Conservation (phyloP, 2,329 filamentous ascomycete species). For the Zasmidium angulare region DNA sequence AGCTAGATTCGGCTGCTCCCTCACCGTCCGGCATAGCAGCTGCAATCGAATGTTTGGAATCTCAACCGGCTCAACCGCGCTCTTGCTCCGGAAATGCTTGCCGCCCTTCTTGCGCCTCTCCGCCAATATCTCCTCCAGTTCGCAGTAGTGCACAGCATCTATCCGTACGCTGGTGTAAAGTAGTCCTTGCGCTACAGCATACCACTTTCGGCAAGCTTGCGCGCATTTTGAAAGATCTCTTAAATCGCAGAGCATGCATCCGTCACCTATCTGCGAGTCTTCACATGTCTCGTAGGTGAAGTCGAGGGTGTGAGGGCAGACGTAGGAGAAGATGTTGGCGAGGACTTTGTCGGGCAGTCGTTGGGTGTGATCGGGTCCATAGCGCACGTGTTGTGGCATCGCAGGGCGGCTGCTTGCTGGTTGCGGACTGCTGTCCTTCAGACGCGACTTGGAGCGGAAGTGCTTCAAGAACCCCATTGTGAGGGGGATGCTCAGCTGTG, state of each 20-base stretch:
- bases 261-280: conserved; percentile 72
- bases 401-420: conserved; percentile 25
- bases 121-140: conserved; percentile 76
- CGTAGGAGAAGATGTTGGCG: conserved; percentile 72
- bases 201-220: conserved; percentile 73
- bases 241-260: conserved; percentile 91
- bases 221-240: conserved; percentile 81
- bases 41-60: conserved; percentile 72
- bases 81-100: conserved; percentile 52
- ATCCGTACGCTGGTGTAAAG: conserved; percentile 85
- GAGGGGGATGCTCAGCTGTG: neutral
- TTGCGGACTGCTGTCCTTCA: conserved; percentile 40
- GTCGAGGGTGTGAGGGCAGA: conserved; percentile 82
- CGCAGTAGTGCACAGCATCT: conserved; percentile 92
- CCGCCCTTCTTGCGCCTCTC: conserved; percentile 67
- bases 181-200: conserved; percentile 53
- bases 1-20: conserved; percentile 71
- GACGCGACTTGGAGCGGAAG: conserved; percentile 45
- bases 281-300: conserved; percentile 80
- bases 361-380: conserved; percentile 41
- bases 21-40: conserved; percentile 77
- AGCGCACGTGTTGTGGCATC: conserved; percentile 15
- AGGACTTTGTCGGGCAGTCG: conserved; percentile 68
- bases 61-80: conserved; percentile 79
- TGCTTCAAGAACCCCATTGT: conserved; percentile 53